Percentiles rank a stretch among this genome's conserved stretches.
Evolutionary conservation across 2,329 filamentous ascomycete genomes (phyloP).

Genomic region (Mariannaea sp.): DNA sequence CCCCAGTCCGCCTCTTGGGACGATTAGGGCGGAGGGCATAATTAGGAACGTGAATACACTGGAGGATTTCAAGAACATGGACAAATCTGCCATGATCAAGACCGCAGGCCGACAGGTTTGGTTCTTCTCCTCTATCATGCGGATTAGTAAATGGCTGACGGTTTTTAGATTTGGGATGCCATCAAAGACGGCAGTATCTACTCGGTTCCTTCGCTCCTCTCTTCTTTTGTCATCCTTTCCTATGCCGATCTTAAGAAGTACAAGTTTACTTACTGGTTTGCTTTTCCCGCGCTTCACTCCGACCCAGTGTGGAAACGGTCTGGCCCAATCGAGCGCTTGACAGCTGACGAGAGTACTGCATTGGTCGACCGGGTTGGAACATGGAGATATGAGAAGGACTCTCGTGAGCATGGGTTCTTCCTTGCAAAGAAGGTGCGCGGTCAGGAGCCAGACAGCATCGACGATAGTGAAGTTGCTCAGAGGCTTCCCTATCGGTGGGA

Average conservation of each 20-base stretch:
- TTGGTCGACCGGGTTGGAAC: conserved; percentile 85
- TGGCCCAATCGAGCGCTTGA: conserved; percentile 60
- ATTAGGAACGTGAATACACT: conserved; percentile 97
- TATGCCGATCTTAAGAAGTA: conserved; percentile 98
- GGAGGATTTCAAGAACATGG: conserved; percentile 85
- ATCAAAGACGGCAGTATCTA: conserved; percentile 97
- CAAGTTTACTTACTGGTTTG: conserved; percentile 97
- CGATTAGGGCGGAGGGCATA: conserved; percentile 85
- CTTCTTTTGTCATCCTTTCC: conserved; percentile 86
- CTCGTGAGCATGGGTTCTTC: conserved; percentile 91
- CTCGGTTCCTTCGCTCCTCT: conserved; percentile 87
- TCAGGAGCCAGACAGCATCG: conserved; percentile 51
- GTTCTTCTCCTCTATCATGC: background rate
- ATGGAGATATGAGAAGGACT: conserved; percentile 83
- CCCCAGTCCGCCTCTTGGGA: conserved; percentile 67
- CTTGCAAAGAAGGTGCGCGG: conserved; percentile 76
- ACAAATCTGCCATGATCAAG: conserved; percentile 78
- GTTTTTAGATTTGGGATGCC: conserved; percentile 90
- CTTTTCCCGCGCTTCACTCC: conserved; percentile 90
- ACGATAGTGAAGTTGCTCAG: conserved; percentile 52
- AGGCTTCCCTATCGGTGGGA: conserved; percentile 73
- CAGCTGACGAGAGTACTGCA: conserved; percentile 71
- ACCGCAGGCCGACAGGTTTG: conserved; percentile 77
- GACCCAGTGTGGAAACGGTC: conserved; percentile 78
- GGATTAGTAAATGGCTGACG: conserved; percentile 22